Conservation (phyloP, 2,329 filamentous ascomycete species). For the Diplocarpon rosae region DNA sequence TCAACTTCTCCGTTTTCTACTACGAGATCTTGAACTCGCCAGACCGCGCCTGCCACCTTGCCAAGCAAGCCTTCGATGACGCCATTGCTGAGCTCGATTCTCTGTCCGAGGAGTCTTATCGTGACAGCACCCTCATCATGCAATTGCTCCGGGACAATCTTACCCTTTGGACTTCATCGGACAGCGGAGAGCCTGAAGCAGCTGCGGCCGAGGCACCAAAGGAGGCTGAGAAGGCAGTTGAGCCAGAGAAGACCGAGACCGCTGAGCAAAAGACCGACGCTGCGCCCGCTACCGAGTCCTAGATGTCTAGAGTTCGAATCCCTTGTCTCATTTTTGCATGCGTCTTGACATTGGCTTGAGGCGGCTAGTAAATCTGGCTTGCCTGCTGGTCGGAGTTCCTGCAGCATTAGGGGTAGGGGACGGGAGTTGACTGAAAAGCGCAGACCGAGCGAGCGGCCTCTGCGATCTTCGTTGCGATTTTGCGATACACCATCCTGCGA, state of each 20-base stretch:
- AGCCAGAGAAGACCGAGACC: conserved; percentile 35
- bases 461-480: conserved; percentile 24
- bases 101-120: conserved; percentile 94
- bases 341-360: conserved; percentile 25
- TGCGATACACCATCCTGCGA: conserved; percentile 30
- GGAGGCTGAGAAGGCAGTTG: conserved; percentile 44
- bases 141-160: conserved; percentile 97
- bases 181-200: conserved; percentile 67
- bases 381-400: conserved; percentile 23
- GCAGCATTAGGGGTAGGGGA: conserved; percentile 26
- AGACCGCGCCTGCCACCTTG: conserved; percentile 93
- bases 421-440: conserved; percentile 29
- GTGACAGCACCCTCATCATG: conserved; percentile 98
- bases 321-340: conserved; percentile 31
- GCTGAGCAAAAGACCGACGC: conserved; percentile 22
- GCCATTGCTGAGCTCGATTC: conserved; percentile 96
- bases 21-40: conserved; percentile 99
- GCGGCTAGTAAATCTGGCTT: conserved; percentile 24
- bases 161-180: conserved; percentile 94
- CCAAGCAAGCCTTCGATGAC: conserved; percentile 98
- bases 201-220: conserved; percentile 46
- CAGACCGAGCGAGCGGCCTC: conserved; percentile 21
- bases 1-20: conserved; percentile 99
- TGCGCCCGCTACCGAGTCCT: conserved; percentile 41
- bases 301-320: conserved; percentile 31